Conservation (phyloP, 331 rosid species). For the Quercus lobata region DNA sequence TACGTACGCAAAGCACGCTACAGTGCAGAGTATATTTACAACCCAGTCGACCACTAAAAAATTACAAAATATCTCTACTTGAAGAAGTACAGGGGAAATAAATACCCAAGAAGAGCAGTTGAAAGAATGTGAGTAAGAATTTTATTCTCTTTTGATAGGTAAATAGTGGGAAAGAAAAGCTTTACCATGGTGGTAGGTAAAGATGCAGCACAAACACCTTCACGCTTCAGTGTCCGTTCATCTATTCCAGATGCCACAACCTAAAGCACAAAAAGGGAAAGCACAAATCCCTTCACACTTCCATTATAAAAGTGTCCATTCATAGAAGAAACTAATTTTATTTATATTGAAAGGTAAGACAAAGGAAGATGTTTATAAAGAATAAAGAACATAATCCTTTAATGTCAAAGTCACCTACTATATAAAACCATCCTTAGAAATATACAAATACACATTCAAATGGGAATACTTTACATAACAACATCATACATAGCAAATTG, state of each 20-base stretch:
- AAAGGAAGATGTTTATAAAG: background rate
- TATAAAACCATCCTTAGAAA: background rate
- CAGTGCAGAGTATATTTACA: background rate
- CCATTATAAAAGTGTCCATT: background rate
- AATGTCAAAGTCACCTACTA: background rate
- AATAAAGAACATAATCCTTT: background rate
- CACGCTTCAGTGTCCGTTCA: conserved; percentile 96
- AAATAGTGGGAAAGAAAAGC: background rate
- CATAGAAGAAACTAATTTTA: background rate
- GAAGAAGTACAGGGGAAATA: background rate
- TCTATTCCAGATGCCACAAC: conserved; percentile 96
- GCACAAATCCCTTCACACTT: conserved; percentile 21
- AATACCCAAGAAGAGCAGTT: background rate
- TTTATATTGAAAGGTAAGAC: background rate
- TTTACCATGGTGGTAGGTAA: conserved; percentile 95
- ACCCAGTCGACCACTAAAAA: background rate
- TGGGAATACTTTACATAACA: background rate
- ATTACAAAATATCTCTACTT: background rate
- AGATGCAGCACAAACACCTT: conserved; percentile 99
- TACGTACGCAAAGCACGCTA: background rate
- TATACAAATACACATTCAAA: background rate
- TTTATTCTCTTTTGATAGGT: background rate
- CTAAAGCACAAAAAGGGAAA: conserved; percentile 22
- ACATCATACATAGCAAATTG: background rate
- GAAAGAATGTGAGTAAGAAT: background rate